These are phyloP conservation scores for Trichoderma harzianum DNA, from an alignment of 2,329 filamentous ascomycete species.

Conservation along the genomic window DNA sequence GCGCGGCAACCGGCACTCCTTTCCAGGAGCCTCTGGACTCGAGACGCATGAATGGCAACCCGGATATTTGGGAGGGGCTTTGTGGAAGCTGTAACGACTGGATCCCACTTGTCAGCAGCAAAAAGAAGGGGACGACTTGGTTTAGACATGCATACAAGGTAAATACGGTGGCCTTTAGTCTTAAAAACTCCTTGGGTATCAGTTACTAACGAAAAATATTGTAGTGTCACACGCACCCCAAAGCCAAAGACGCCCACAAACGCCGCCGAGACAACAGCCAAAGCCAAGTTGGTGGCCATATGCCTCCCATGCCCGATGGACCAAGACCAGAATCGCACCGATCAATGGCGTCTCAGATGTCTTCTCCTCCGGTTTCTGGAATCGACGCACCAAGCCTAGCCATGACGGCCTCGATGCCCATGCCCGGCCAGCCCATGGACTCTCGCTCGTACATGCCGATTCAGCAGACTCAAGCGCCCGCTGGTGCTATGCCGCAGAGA, in stretches of 20 bases:
- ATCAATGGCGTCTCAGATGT: slow-evolving; percentile 29
- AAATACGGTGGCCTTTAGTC: slow-evolving; percentile 24
- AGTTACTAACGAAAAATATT: slow-evolving; percentile 23
- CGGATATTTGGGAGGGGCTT: slow-evolving; percentile 77
- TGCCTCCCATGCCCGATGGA: slow-evolving; percentile 42
- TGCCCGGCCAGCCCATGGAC: slow-evolving; percentile 1
- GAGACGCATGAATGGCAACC: slow-evolving; percentile 73
- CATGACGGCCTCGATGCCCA: slow-evolving; percentile 16
- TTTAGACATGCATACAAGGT: slow-evolving; percentile 88
- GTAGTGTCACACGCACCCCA: slow-evolving; percentile 68
- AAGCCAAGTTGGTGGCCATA: slow-evolving; percentile 38
- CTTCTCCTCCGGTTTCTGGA: slow-evolving; percentile 9
- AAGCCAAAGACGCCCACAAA: slow-evolving; percentile 69
- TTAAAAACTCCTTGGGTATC: neutral
- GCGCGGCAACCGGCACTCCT: slow-evolving; percentile 72
- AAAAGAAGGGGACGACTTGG: slow-evolving; percentile 92
- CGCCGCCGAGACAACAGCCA: slow-evolving; percentile 61
- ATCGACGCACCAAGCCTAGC: neutral
- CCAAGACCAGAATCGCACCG: slow-evolving; percentile 45
- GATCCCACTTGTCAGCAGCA: slow-evolving; percentile 78
- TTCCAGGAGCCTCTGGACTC: slow-evolving; percentile 76
- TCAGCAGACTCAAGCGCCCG: slow-evolving; percentile 10
- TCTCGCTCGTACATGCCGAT: slow-evolving; percentile 3
- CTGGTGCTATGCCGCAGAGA: slow-evolving; percentile 3
- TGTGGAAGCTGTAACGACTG: slow-evolving; percentile 77